phyloP scores from a whole-genome alignment of 1,139 yeast genomes.

The Debaryomyces sp. region DNA sequence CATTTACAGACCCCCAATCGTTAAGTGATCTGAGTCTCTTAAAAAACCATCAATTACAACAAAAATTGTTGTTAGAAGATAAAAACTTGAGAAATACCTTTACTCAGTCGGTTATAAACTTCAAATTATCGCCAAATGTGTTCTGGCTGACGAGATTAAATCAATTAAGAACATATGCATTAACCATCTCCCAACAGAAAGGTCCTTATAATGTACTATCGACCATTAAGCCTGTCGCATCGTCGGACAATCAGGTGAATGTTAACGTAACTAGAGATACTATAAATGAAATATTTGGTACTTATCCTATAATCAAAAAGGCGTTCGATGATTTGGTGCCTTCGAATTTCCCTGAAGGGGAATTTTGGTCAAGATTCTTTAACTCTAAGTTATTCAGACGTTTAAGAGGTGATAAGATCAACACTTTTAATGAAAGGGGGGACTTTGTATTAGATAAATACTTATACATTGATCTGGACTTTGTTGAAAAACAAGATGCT shows the following conservation, averaged over 20 bases:
- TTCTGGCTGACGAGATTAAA: conserved; percentile 90
- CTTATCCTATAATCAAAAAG: conserved; percentile 88
- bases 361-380: conserved; percentile 97
- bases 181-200: conserved; percentile 77
- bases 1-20: conserved; percentile 28
- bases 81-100: conserved; percentile 73
- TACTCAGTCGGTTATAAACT: conserved; percentile 84
- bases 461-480: conserved; percentile 57
- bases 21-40: conserved; percentile 49
- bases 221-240: conserved; percentile 89
- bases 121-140: conserved; percentile 74
- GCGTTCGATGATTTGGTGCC: conserved; percentile 94
- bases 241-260: conserved; percentile 87
- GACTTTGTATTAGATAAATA: conserved; percentile 87
- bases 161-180: conserved; percentile 79
- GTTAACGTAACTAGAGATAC: conserved; percentile 91
- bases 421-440: conserved; percentile 71
- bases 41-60: conserved; percentile 76
- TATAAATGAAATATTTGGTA: conserved; percentile 86
- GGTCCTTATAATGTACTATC: conserved; percentile 95
- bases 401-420: conserved; percentile 83
- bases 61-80: conserved; percentile 70
- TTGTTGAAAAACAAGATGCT: conserved; percentile 44
- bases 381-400: conserved; percentile 85
- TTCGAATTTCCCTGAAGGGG: conserved; percentile 74